A percentile compares a stretch with the other conserved stretches of the same genome.
Evolutionary conservation across 306 rosid species (phyloP).

Genomic region (Geum urbanum): DNA sequence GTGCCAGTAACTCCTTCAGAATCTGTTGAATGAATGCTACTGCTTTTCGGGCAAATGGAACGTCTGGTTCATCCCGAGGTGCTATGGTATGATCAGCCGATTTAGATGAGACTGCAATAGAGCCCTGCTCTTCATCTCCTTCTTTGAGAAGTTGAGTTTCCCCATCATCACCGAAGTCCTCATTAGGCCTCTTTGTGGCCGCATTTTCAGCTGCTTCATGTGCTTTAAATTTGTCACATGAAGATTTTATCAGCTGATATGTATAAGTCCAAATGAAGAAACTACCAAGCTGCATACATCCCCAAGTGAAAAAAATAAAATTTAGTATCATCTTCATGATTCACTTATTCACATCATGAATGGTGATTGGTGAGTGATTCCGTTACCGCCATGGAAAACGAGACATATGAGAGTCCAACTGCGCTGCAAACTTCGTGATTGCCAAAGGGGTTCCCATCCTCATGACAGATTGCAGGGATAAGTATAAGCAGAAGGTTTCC

Average conservation of each 20-base stretch:
- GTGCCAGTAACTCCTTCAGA: conserved; percentile 60
- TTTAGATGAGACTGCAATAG: conserved; percentile 27
- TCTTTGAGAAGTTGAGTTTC: conserved; percentile 52
- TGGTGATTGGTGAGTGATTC: neutral
- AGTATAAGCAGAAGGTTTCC: conserved; percentile 77
- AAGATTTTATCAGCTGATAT: conserved; percentile 45
- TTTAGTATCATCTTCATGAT: neutral
- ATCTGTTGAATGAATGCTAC: conserved; percentile 27
- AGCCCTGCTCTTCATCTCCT: conserved; percentile 25
- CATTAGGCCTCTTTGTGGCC: conserved; percentile 34
- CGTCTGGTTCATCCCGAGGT: conserved; percentile 29
- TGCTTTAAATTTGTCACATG: conserved; percentile 44
- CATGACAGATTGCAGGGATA: conserved; percentile 75
- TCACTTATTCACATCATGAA: conserved; percentile 8
- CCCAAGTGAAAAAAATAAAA: neutral
- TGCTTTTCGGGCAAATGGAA: conserved; percentile 36
- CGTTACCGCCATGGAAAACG: conserved; percentile 92
- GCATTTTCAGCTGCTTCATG: conserved; percentile 39
- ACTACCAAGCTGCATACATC: conserved; percentile 63
- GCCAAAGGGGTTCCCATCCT: conserved; percentile 79
- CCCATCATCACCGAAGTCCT: conserved; percentile 31
- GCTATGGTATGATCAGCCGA: conserved; percentile 24
- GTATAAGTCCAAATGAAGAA: conserved; percentile 80
- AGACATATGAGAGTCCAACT: conserved; percentile 68
- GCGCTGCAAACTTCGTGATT: conserved; percentile 34